Base-by-base conservation (phyloP, 192 early-diverging fungal species). In the Dissophora globulifera region DNA sequence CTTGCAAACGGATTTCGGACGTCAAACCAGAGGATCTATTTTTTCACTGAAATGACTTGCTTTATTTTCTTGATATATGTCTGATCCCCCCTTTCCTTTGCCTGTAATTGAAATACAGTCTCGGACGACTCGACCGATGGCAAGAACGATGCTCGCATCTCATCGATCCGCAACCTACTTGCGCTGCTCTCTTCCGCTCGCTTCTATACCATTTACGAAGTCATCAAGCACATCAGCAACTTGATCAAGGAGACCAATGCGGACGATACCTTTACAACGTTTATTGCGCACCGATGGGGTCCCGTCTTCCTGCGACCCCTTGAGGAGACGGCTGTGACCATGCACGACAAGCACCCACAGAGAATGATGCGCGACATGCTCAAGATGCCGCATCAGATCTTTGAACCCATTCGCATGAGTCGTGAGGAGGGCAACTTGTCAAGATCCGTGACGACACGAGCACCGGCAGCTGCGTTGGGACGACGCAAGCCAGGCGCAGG, bases 121-220 rank as follows among this genome's bases (percentile, higher is more conserved):
- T 70, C 68, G 29, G 68, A 79, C 12, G 66, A 79, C 30, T 16
- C 26, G 2, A 79, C 25, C 13, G 76, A 79, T 20, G 58, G 32
- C 51, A 70, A 65, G 46, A 70, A 70, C 41, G 76, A 79, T 43
- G 56, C 79, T 1, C 53, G 82, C 3, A 50, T 85, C 20, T 55
- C 78, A n/a, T 75, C 86, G 20, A 47, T 85, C 13, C 71, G 81
- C 43, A 85, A 84, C 46, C 46, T 87, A 22, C 54, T 85, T 19
- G 74, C 78, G 4, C 76, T 79, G 10, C 60, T 85, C 27, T 83
- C 83, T 7, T 65, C 69, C 3, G 68, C 70, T 13, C 79, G 84
- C 49, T 85, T 84, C 38, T 56, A 78, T 35, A 84, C 82, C 45
- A 59, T 87, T 19, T 57, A 84, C 27, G 62, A 70, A 26, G 75